phyloP scores from a whole-genome alignment of 1,139 yeast species.

The Geotrichum aggregatum region DNA sequence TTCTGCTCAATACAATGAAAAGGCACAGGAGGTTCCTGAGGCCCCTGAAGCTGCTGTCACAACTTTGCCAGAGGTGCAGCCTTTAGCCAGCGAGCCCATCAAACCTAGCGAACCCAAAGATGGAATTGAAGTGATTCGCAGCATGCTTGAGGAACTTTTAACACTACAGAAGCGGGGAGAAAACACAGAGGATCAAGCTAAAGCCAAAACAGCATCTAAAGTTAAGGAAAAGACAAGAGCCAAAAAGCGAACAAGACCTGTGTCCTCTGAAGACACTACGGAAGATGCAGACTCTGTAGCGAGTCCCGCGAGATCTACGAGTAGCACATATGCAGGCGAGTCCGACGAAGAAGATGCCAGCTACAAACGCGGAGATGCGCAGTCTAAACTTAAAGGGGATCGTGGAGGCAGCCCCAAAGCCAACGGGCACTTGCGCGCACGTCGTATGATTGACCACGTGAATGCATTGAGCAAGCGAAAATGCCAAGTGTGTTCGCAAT shows the following conservation, averaged over 20 bases:
- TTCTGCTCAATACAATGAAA: conserved; percentile 3
- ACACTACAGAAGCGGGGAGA: conserved; percentile 1
- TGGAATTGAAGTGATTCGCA: conserved; percentile 11
- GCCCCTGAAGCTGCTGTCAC: no score
- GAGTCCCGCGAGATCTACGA: no score
- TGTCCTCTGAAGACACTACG: not conserved
- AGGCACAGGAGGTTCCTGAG: not conserved
- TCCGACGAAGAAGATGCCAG: conserved; percentile 1
- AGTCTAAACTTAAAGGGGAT: not conserved
- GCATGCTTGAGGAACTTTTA: conserved; percentile 14
- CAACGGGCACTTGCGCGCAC: not conserved
- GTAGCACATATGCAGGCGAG: no score
- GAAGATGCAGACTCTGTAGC: not conserved
- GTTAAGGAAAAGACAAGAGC: not conserved
- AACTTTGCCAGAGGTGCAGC: no score
- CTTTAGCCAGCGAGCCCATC: not conserved
- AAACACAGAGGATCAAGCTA: not conserved
- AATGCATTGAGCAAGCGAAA: not conserved
- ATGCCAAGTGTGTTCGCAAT: conserved; percentile 7
- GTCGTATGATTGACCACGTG: conserved; percentile 2
- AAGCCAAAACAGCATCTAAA: not conserved
- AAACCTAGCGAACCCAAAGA: not conserved
- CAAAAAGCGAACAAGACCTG: not conserved
- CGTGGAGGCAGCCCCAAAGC: not conserved
- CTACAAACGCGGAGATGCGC: not conserved